phyloP scores from a whole-genome alignment of 768 basidiomycete species.

The Agaricus blazei region DNA sequence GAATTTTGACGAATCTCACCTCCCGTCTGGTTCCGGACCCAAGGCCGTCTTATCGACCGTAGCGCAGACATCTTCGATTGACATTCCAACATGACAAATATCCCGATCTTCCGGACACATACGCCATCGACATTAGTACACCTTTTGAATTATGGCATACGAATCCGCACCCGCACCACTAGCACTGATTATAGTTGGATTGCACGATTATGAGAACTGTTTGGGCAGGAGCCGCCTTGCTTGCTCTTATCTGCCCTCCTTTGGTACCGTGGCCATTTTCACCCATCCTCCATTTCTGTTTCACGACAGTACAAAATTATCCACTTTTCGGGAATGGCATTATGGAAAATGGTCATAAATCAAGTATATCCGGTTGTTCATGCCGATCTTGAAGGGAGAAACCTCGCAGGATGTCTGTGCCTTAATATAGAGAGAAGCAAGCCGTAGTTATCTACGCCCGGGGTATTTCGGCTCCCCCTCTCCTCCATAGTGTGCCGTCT shows the following conservation, averaged over 20 bases:
- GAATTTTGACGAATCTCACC: constrained; percentile 1
- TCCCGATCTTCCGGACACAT: background rate
- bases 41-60: constrained; percentile 1
- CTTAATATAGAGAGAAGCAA: background rate
- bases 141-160: background rate
- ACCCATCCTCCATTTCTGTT: no score
- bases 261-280: background rate
- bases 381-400: constrained; percentile 4
- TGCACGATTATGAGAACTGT: background rate
- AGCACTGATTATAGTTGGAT: background rate
- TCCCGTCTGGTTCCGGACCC: constrained; percentile 4
- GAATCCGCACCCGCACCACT: background rate
- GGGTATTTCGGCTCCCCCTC: background rate
- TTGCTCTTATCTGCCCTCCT: background rate
- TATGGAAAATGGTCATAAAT: background rate
- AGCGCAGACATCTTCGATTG: background rate
- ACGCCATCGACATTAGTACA: background rate
- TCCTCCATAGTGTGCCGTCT: background rate
- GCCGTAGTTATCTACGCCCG: background rate
- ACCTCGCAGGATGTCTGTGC: background rate
- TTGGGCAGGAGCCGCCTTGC: no score
- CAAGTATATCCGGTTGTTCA: background rate
- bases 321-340: background rate
- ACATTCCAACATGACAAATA: background rate
- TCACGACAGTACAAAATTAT: no score